Evolutionary conservation across 2,329 filamentous ascomycete genomes (phyloP).

Genomic region (Teratosphaeria gauchensis): DNA sequence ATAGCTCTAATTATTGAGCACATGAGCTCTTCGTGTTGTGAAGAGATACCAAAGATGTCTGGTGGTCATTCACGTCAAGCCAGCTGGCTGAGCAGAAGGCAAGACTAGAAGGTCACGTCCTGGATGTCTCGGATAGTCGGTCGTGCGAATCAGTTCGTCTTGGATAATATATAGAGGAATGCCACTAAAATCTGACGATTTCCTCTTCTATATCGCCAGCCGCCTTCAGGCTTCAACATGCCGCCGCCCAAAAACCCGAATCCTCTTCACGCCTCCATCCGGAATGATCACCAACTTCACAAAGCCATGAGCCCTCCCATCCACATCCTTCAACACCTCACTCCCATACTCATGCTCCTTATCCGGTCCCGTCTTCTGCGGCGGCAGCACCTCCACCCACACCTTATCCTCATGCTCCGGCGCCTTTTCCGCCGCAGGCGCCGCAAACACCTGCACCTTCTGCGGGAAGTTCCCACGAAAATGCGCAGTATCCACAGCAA

Average conservation of each 20-base stretch:
- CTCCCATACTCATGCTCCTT: slow-evolving; percentile 56
- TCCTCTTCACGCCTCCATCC: slow-evolving; percentile 83
- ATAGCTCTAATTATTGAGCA: too few relatives aligned
- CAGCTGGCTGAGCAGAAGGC: too few relatives aligned
- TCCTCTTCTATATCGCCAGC: background rate
- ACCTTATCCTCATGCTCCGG: slow-evolving; percentile 46
- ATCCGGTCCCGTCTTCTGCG: slow-evolving; percentile 63
- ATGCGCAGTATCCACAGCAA: slow-evolving; percentile 72
- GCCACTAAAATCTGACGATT: background rate
- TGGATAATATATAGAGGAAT: background rate
- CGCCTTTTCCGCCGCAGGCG: slow-evolving; percentile 45
- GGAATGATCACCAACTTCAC: slow-evolving; percentile 89
- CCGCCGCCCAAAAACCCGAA: slow-evolving; percentile 61
- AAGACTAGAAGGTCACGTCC: too few relatives aligned
- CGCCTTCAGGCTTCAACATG: background rate
- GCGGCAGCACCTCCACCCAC: slow-evolving; percentile 58
- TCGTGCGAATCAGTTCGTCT: background rate
- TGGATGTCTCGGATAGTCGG: background rate
- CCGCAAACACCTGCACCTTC: slow-evolving; percentile 55
- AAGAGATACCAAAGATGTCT: too few relatives aligned
- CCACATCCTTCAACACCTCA: slow-evolving; percentile 34
- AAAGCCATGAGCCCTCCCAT: slow-evolving; percentile 58
- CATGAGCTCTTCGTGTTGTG: too few relatives aligned
- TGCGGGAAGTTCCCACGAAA: slow-evolving; percentile 80
- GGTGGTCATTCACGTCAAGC: too few relatives aligned